Evolutionary conservation across 345 rosid species (phyloP), one percentile per base, ranked within the genome.

Genomic region (Moringa oleifera): DNA sequence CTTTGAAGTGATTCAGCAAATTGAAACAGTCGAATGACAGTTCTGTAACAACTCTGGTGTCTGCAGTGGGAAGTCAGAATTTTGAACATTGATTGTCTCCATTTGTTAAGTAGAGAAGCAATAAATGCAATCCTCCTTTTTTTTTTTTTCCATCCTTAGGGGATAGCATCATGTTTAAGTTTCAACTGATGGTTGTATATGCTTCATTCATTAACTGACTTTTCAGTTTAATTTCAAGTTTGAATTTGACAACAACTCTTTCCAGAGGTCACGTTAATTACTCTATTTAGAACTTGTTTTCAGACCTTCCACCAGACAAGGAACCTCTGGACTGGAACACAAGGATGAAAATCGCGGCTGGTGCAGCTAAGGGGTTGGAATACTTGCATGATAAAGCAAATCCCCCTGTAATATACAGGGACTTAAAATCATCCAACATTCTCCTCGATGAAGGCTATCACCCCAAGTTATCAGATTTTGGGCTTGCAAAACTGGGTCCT

Each of bases 291-390:
- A 37, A 25, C 41, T n/a, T 68, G 19, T 67, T 71, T 69, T 50
- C 80, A 94, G 99, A 94, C 83, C 78, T 94, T 71, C 89, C 96
- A 55, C 78, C 82, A 0, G 90, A 79, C 79, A 88, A 77, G 78
- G 96, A 83, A 70, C 89, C 96, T 25, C 74, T 93, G 59, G 96
- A 90, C 76, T 93, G 98, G 98, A 88, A 86, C 71, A 93, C 96
- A 1, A 85, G 98, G 69, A 93, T 93, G 98, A 88, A 85, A 73
- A 88, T 93, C 76, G 98, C 98, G 5, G 97, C 99, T 51, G 97
- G 99, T 62, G 99, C 99, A 55, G 96, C 99, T 3, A 94, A 88
- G 75, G 99, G 99, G 54, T 80, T 94, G 54, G 97, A 94, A 67
- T 94, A 94, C 70, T 77, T 94, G 78, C 99, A 94, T 23, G 99